Conservation (phyloP, 352 stramenopile species). For the Globisporangium parvum region DNA sequence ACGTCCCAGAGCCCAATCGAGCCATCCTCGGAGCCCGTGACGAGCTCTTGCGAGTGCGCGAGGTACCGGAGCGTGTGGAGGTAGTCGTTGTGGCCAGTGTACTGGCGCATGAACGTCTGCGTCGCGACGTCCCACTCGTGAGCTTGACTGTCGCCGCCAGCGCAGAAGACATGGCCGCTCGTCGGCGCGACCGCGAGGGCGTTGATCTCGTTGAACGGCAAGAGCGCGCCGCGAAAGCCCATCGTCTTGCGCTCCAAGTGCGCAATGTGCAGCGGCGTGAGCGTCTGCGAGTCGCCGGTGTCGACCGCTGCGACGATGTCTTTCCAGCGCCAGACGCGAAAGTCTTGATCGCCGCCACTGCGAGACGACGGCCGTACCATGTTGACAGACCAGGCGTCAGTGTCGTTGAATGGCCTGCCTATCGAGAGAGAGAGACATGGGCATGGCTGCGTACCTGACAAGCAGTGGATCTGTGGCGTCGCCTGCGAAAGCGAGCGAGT, state of each 20-base stretch:
- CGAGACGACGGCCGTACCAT: not conserved
- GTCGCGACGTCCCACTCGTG: conserved; percentile 56
- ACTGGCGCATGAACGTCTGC: conserved; percentile 50
- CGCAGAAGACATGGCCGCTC: conserved; percentile 39
- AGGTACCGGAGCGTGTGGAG: conserved; percentile 60
- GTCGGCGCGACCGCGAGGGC: conserved; percentile 34
- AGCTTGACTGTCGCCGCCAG: conserved; percentile 49
- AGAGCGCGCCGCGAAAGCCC: conserved; percentile 49
- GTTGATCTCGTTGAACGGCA: conserved; percentile 65
- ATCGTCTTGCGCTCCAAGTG: conserved; percentile 49
- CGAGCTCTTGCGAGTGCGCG: conserved; percentile 61
- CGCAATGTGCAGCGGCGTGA: conserved; percentile 39
- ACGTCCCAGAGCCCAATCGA: conserved; percentile 72
- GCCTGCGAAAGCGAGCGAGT: conserved; percentile 61
- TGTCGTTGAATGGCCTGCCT: not conserved
- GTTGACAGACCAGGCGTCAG: not conserved
- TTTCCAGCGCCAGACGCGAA: conserved; percentile 71
- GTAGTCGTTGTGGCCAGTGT: conserved; percentile 51
- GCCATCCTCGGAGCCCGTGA: conserved; percentile 66
- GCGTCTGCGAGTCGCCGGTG: conserved; percentile 11
- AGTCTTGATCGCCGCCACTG: conserved; percentile 73
- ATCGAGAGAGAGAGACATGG: not conserved
- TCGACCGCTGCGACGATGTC: conserved; percentile 45
- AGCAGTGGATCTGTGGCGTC: conserved; percentile 45
- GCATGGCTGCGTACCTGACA: conserved; percentile 33